Evolutionary conservation across 306 rosid species (phyloP).

Genomic region (Carpinus viminea): DNA sequence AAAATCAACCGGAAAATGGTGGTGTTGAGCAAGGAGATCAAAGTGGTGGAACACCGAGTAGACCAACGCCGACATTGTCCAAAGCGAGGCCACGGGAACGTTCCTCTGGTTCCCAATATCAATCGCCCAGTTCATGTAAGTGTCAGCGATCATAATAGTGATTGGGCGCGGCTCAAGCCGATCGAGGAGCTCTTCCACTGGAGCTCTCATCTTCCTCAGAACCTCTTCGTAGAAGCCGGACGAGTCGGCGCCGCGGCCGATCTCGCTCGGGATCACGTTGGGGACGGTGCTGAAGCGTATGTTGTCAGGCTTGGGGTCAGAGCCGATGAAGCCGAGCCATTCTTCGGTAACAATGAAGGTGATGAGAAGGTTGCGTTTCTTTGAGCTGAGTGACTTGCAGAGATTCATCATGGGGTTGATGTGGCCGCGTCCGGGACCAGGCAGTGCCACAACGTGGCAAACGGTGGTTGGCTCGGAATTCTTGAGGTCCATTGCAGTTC

Average conservation of each 20-base stretch:
- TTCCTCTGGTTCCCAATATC: constrained; percentile 33
- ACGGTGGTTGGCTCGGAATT: neutral
- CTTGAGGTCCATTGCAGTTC: neutral
- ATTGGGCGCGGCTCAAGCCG: constrained; percentile 24
- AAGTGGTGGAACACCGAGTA: constrained; percentile 14
- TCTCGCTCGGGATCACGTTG: constrained; percentile 44
- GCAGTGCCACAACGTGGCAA: constrained; percentile 49
- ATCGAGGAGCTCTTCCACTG: constrained; percentile 33
- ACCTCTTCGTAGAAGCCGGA: constrained; percentile 26
- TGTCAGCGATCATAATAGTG: constrained; percentile 15
- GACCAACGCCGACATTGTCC: constrained; percentile 37
- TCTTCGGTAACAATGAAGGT: constrained; percentile 50
- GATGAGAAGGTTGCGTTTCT: constrained; percentile 17
- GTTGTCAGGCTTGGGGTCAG: constrained; percentile 29
- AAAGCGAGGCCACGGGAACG: constrained; percentile 46
- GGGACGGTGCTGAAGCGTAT: constrained; percentile 25
- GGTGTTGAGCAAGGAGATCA: constrained; percentile 26
- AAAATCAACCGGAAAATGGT: constrained; percentile 33
- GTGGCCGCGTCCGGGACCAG: constrained; percentile 55
- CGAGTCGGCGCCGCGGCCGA: constrained; percentile 23
- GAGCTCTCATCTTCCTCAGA: constrained; percentile 33
- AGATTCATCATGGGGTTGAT: constrained; percentile 67
- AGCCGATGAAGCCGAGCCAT: constrained; percentile 41
- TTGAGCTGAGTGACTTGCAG: constrained; percentile 38
- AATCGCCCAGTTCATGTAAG: constrained; percentile 28